phyloP scores from a whole-genome alignment of 305 asterid genomes.

The Plantago coronopus region DNA sequence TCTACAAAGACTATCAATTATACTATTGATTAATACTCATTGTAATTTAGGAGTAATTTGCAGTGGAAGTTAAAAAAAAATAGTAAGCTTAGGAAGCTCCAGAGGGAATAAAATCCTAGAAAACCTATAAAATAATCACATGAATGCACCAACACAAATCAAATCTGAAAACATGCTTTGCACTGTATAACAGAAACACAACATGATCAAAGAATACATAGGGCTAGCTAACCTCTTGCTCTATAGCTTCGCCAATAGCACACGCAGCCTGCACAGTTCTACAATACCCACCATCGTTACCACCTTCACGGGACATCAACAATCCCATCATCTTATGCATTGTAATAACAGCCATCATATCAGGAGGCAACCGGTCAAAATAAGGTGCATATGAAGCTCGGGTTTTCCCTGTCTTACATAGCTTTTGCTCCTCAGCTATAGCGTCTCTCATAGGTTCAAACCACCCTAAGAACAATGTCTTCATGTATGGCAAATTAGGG shows the following conservation, averaged over 20 bases:
- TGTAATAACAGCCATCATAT: conserved; percentile 91
- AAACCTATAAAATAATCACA: background rate
- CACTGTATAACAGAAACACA: background rate
- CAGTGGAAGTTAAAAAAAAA: too few relatives aligned
- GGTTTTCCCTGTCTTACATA: conserved; percentile 51
- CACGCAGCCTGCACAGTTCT: conserved; percentile 76
- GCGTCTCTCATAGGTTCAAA: conserved; percentile 89
- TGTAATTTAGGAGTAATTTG: too few relatives aligned
- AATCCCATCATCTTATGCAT: conserved; percentile 93
- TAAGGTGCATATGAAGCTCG: conserved; percentile 51
- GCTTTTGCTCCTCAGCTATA: conserved; percentile 72
- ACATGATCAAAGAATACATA: background rate
- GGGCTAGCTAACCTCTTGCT: conserved; percentile 68
- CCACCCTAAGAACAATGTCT: conserved; percentile 92
- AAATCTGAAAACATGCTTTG: background rate
- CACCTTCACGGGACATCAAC: conserved; percentile 86
- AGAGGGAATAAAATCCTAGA: too few relatives aligned
- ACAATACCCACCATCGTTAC: conserved; percentile 62
- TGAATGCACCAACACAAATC: background rate
- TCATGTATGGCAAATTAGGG: conserved; percentile 89
- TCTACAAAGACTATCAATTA: too few relatives aligned
- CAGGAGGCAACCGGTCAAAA: conserved; percentile 79
- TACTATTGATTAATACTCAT: too few relatives aligned
- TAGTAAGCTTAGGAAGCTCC: too few relatives aligned
- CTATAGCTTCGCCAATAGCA: conserved; percentile 86